Conservation (phyloP, 2,329 filamentous ascomycete genomes). For the Lachnum nothofagi region DNA sequence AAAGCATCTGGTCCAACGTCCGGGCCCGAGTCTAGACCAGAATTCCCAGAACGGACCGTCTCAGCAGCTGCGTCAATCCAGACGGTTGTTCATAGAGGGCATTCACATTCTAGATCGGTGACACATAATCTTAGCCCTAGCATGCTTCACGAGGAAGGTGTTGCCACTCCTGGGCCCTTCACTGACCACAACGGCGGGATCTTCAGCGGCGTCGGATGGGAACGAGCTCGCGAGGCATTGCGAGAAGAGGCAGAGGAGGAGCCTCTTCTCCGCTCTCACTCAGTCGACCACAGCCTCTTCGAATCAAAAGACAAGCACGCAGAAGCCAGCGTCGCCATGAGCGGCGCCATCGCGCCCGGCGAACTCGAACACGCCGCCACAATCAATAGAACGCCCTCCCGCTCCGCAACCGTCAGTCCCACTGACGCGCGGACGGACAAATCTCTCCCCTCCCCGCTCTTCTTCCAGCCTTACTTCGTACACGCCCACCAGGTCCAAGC, state of each 20-base stretch:
- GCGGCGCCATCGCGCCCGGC: slow-evolving; percentile 57
- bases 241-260: slow-evolving; percentile 41
- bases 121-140: slow-evolving; percentile 15
- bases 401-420: slow-evolving; percentile 24
- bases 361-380: slow-evolving; percentile 30
- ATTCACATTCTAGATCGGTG: slow-evolving; percentile 36
- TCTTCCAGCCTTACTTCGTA: slow-evolving; percentile 28
- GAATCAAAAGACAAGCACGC: slow-evolving; percentile 58
- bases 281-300: slow-evolving; percentile 58
- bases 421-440: slow-evolving; percentile 17
- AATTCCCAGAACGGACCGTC: slow-evolving; percentile 33
- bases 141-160: slow-evolving; percentile 12
- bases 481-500: slow-evolving; percentile 16
- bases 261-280: slow-evolving; percentile 51
- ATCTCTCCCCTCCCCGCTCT: slow-evolving; percentile 26
- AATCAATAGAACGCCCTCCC: slow-evolving; percentile 15
- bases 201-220: slow-evolving; percentile 24
- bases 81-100: slow-evolving; percentile 29
- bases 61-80: slow-evolving; percentile 31
- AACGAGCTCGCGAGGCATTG: slow-evolving; percentile 18
- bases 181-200: slow-evolving; percentile 28
- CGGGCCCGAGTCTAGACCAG: slow-evolving; percentile 37
- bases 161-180: slow-evolving; percentile 22
- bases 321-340: slow-evolving; percentile 59
- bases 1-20: slow-evolving; percentile 31